Percentiles rank a stretch among this genome's conserved stretches.
These are phyloP conservation scores for Wickerhamomyces sp. DNA, from an alignment of 1,139 yeast genomes.

Conservation along the genomic window DNA sequence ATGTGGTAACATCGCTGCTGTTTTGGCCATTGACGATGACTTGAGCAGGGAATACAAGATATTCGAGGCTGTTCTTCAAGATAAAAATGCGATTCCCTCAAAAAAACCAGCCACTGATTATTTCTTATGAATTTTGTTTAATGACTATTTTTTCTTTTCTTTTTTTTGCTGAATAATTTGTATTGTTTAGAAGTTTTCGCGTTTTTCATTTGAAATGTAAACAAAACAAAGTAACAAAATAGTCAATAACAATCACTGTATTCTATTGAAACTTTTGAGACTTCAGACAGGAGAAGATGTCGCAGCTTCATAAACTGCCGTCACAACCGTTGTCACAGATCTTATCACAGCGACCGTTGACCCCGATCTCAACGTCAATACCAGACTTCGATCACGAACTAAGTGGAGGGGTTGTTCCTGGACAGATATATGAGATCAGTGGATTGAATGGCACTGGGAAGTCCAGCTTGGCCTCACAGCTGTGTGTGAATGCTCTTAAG, in stretches of 20 bases:
- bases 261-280: too few relatives aligned
- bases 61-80: constrained; percentile 77
- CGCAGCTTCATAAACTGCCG: constrained; percentile 10
- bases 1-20: constrained; percentile 94
- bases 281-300: too few relatives aligned
- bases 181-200: background rate
- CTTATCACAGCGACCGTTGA: constrained; percentile 14
- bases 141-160: background rate
- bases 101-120: constrained; percentile 77
- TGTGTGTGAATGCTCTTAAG: constrained; percentile 11
- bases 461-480: constrained; percentile 9
- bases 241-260: too few relatives aligned
- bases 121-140: constrained; percentile 30
- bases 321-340: constrained; percentile 17
- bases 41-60: constrained; percentile 71
- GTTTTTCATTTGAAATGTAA: background rate
- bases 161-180: background rate
- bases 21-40: constrained; percentile 70
- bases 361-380: constrained; percentile 15
- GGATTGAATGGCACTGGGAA: constrained; percentile 21
- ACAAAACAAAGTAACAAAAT: background rate
- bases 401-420: constrained; percentile 20
- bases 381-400: constrained; percentile 13
- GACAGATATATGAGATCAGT: constrained; percentile 19
- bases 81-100: constrained; percentile 54